Base-by-base conservation (phyloP, 2,329 filamentous ascomycete genomes). In the Nemania abortiva region DNA sequence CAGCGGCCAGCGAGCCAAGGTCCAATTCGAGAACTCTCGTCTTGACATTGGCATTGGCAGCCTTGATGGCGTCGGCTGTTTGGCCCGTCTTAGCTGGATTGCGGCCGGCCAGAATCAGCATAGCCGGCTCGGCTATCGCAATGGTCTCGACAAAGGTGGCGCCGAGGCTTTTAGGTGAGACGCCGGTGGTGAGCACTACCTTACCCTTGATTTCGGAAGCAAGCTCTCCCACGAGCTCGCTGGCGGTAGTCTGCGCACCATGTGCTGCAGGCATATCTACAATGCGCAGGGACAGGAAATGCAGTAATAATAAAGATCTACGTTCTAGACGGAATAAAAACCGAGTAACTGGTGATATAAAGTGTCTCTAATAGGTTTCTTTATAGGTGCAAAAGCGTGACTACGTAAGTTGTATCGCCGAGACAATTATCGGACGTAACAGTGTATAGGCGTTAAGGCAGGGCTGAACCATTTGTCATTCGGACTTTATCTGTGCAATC, bases 91-190 rank as follows among this genome's bases (percentile, higher is more conserved):
- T 87, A 15, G 76, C 60, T 5, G 74, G 60, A 54, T 77, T 83
- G 65, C 85, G 85, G 34, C 84, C 83, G 6, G 80, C 83, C 29
- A 86, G 81, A 59, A 85, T 83, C 63, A 87, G 81, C 29, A 81
- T 74, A 2, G 75, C 69, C 0, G 85, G 83, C 0, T 79, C 74
- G 31, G 79, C 80, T 11, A 79, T 73, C 22, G 84, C 84, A 50
- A 85, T 76, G 47, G 78, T 71, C 22, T 75, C 65, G 39, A 78
- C 77, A 56, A 82, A 83, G 27, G 39, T 10, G n/a, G 57, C 57
- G 91, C 87, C 82, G 13, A 55, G 52, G 7, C 52, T 9, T n/a
- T 55, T 55, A 29, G 49, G 49, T 29, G 49, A 52, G 9, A 52
- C 49, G 24, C 49, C 49, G 2, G 49, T 52, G 11, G 22, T 29